Evolutionary conservation across 208 protist species (phyloP), one percentile per base, ranked within the genome.

Genomic region (Herpetomonas samuelpessoai): DNA sequence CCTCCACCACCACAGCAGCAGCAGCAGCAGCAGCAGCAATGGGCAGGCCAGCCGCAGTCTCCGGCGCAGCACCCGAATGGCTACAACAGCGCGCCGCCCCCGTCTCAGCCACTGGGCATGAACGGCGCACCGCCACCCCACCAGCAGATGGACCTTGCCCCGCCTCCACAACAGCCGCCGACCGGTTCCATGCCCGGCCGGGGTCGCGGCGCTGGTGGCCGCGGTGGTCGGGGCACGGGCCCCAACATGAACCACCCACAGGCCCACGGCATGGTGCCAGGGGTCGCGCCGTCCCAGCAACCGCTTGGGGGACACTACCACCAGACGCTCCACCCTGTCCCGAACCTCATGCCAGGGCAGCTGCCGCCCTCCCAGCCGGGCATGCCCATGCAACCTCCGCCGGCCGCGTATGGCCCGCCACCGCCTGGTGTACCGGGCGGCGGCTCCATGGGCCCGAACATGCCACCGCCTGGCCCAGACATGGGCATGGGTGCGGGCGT

Each of bases 211-310:
- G 9, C 28, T 22, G 64, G 62, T 52, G 52, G 61, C 28, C 62
- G 65, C 65, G 54, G 57, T 29, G 57, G 55, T 14, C 56, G 66
- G 21, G 47, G 57, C 31, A 30, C 61, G 19, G 44, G 51, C 16
- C 56, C 60, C 19, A 74, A 67, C 57, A 64, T 67, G 51, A 62
- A 62, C 19, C 60, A n/a, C n/a, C n/a, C n/a, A n/a, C n/a, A n/a
- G n/a, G n/a, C n/a, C n/a, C n/a, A n/a, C n/a, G n/a, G n/a, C n/a
- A n/a, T n/a, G n/a, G n/a, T n/a, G n/a, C n/a, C n/a, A n/a, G n/a
- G n/a, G n/a, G n/a, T n/a, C n/a, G n/a, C n/a, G n/a, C n/a, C n/a
- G n/a, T n/a, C 2, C 21, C 57, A 50, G 22, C 57, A 60, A 39
- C 30, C 29, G 7, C 55, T 22, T 7, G 4, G 21, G 18, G 21